A percentile compares a stretch with the other conserved stretches of the same genome.
phyloP scores from a whole-genome alignment of 2,329 filamentous ascomycete species.

The Ophiosphaerella korrae region DNA sequence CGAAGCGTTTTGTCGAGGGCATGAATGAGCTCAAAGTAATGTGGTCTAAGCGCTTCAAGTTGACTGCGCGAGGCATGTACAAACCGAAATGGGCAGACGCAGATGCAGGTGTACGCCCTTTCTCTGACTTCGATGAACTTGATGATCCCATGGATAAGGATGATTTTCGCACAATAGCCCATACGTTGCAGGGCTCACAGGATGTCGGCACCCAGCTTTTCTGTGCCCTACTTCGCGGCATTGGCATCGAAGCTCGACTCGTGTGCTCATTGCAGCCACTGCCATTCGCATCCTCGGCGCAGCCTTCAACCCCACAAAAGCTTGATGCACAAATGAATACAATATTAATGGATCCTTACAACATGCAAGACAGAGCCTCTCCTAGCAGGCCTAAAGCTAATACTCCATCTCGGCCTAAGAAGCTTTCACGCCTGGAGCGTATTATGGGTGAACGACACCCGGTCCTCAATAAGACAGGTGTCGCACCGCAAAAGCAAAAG shows the following conservation, averaged over 20 bases:
- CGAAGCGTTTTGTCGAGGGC: slow-evolving; percentile 78
- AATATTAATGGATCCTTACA: slow-evolving; percentile 41
- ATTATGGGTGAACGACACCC: slow-evolving; percentile 37
- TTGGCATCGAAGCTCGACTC: slow-evolving; percentile 79
- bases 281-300: slow-evolving; percentile 61
- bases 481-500: slow-evolving; percentile 46
- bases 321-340: slow-evolving; percentile 23
- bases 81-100: slow-evolving; percentile 71
- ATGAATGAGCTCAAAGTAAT: slow-evolving; percentile 70
- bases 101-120: slow-evolving; percentile 61
- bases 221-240: slow-evolving; percentile 82
- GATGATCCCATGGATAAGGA: slow-evolving; percentile 71
- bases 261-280: slow-evolving; percentile 90
- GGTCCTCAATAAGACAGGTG: slow-evolving; percentile 29
- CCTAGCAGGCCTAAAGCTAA: slow-evolving; percentile 24
- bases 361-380: slow-evolving; percentile 19
- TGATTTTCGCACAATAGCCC: slow-evolving; percentile 76
- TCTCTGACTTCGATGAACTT: slow-evolving; percentile 60
- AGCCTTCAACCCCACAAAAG: slow-evolving; percentile 37
- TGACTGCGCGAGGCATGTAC: slow-evolving; percentile 62
- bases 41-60: slow-evolving; percentile 72
- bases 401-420: slow-evolving; percentile 32
- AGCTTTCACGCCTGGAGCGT: slow-evolving; percentile 39
- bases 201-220: slow-evolving; percentile 91
- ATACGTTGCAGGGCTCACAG: slow-evolving; percentile 75